A percentile compares a stretch with the other conserved stretches of the same genome.
phyloP scores from a whole-genome alignment of 352 stramenopile genomes.

The Phytophthora pluvialis region DNA sequence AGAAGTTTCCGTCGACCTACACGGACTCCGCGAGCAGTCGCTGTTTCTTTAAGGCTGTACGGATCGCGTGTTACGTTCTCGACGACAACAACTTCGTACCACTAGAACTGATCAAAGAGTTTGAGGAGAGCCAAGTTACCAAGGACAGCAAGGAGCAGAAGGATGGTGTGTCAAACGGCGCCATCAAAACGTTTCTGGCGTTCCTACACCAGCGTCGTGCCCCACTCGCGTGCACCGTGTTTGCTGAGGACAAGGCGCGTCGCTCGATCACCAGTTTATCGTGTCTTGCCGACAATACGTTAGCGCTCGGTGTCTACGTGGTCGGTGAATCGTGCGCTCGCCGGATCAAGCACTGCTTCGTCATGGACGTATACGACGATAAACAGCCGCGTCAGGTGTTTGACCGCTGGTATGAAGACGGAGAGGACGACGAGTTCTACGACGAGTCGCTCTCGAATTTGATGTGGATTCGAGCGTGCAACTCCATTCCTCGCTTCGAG shows the following conservation, averaged over 20 bases:
- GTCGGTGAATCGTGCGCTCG: no score
- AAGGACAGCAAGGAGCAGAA: no score
- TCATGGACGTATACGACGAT: background rate
- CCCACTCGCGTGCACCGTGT: no score
- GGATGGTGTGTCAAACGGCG: no score
- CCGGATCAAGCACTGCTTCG: slow-evolving; percentile 9
- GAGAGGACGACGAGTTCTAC: slow-evolving; percentile 1
- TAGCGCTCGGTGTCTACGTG: no score
- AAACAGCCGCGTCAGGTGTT: background rate
- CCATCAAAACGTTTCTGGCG: background rate
- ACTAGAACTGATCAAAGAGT: background rate
- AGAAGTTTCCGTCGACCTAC: background rate
- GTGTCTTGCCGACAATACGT: no score
- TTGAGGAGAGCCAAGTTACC: background rate
- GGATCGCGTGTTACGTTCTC: background rate
- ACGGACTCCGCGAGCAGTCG: background rate
- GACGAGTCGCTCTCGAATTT: slow-evolving; percentile 2
- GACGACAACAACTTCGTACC: no score
- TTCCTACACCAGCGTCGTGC: no score
- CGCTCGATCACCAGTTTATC: no score
- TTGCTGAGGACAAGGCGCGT: no score
- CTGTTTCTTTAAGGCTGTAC: background rate
- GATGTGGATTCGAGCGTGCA: background rate
- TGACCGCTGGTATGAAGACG: slow-evolving; percentile 13
- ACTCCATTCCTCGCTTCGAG: background rate